phyloP scores from a whole-genome alignment of 208 protist genomes.

The Trypanosoma theileri region DNA sequence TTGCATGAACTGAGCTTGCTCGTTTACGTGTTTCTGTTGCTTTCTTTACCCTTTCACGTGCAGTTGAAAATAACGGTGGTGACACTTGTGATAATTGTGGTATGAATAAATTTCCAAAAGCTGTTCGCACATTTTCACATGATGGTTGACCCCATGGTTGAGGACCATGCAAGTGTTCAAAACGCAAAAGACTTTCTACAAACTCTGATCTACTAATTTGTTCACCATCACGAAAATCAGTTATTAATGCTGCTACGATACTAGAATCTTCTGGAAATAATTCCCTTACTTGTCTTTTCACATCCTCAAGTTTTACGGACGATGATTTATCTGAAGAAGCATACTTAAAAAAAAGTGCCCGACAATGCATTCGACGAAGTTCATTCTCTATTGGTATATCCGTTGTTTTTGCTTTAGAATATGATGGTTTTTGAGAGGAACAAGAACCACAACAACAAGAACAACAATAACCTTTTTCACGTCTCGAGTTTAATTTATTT shows the following conservation, averaged over 20 bases:
- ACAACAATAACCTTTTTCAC: no score
- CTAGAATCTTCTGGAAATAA: slow-evolving; percentile 62
- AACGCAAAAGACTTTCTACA: slow-evolving; percentile 51
- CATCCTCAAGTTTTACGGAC: slow-evolving; percentile 40
- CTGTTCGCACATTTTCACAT: not conserved
- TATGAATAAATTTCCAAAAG: not conserved
- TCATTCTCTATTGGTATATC: slow-evolving; percentile 26
- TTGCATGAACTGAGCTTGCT: not conserved
- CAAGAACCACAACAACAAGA: no score
- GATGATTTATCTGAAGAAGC: slow-evolving; percentile 30
- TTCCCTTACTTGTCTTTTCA: slow-evolving; percentile 46
- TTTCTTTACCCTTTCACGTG: not conserved
- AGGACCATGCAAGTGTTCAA: slow-evolving; percentile 46
- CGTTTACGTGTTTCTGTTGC: not conserved
- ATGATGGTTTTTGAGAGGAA: not conserved
- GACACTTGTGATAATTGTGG: no score
- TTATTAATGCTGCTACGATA: slow-evolving; percentile 48
- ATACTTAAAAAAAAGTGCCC: slow-evolving; percentile 87
- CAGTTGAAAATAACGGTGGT: no score
- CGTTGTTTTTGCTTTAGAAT: not conserved
- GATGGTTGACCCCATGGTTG: slow-evolving; percentile 50
- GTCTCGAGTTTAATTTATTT: no score
- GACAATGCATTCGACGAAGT: slow-evolving; percentile 55
- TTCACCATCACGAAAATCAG: slow-evolving; percentile 14
- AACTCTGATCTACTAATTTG: slow-evolving; percentile 50